phyloP scores from a whole-genome alignment of 202 grass and related monocot genomes.

The Alloteropsis angusta region DNA sequence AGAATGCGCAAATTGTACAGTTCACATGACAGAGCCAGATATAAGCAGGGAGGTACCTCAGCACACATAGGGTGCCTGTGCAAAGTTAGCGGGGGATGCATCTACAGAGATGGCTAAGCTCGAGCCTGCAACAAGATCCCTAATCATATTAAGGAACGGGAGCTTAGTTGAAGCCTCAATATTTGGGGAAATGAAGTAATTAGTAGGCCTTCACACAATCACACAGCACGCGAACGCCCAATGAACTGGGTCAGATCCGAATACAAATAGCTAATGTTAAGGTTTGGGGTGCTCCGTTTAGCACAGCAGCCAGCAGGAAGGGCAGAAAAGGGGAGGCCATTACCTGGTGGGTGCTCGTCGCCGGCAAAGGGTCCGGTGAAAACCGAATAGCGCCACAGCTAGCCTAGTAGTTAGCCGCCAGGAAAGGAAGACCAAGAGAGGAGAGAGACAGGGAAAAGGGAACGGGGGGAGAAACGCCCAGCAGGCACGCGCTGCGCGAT shows the following conservation, averaged over 20 bases:
- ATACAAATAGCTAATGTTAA: not conserved
- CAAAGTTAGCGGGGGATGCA: slow-evolving; percentile 78
- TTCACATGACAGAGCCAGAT: not conserved
- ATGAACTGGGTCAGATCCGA: not conserved
- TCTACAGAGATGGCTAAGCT: slow-evolving; percentile 15
- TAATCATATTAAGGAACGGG: not conserved
- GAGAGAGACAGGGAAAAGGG: too few species aligned
- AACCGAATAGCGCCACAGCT: not conserved
- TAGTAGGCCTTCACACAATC: not conserved
- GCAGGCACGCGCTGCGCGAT: too few species aligned
- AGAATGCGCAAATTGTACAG: not conserved
- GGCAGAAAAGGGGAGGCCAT: not conserved
- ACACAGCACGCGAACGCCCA: not conserved
- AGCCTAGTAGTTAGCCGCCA: not conserved
- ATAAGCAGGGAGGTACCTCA: slow-evolving; percentile 41
- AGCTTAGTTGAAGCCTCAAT: not conserved
- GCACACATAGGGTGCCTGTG: slow-evolving; percentile 86
- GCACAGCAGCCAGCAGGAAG: not conserved
- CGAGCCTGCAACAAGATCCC: slow-evolving; percentile 15
- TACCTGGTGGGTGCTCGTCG: not conserved
- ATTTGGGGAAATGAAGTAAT: not conserved
- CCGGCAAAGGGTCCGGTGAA: not conserved
- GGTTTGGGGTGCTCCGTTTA: not conserved
- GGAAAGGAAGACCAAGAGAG: not conserved
- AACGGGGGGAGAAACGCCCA: not conserved